These are phyloP conservation scores for Rhodotorula sp. DNA, from an alignment of 1,284 basidiomycete genomes.

Conservation along the genomic window DNA sequence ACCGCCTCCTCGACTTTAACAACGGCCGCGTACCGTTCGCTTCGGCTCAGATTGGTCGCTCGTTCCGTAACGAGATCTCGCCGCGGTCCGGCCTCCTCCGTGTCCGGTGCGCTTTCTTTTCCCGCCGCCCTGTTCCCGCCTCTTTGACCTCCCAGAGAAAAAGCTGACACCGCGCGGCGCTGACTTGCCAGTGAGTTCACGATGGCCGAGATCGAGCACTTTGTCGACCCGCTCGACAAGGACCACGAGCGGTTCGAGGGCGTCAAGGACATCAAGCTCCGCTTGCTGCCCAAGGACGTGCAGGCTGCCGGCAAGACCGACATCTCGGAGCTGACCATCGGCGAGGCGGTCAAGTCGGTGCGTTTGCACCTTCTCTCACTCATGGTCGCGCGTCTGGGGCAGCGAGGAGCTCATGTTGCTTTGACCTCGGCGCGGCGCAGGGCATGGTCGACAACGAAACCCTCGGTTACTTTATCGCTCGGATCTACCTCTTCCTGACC, in stretches of 20 bases:
- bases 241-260: conserved; percentile 79
- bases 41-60: conserved; percentile 92
- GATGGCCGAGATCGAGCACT: conserved; percentile 99
- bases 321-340: conserved; percentile 68
- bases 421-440: conserved; percentile 44
- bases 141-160: neutral
- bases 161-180: neutral
- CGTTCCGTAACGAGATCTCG: conserved; percentile 98
- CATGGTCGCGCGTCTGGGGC: neutral
- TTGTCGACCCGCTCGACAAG: conserved; percentile 93
- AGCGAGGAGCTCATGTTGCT: neutral
- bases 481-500: conserved; percentile 84
- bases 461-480: conserved; percentile 92
- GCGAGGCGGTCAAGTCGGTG: conserved; percentile 73
- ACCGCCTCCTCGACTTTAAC: conserved; percentile 94
- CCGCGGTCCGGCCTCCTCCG: conserved; percentile 93
- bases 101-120: conserved; percentile 57
- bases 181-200: conserved; percentile 73
- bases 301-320: conserved; percentile 75
- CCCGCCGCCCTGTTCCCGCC: neutral
- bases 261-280: conserved; percentile 70
- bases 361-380: conserved; percentile 12
- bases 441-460: conserved; percentile 95
- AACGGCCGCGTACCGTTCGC: conserved; percentile 95
- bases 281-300: conserved; percentile 76